Evolutionary conservation across 2,329 filamentous ascomycete species (phyloP), one percentile per base, ranked within the genome.

Genomic region (Botrytis porri): DNA sequence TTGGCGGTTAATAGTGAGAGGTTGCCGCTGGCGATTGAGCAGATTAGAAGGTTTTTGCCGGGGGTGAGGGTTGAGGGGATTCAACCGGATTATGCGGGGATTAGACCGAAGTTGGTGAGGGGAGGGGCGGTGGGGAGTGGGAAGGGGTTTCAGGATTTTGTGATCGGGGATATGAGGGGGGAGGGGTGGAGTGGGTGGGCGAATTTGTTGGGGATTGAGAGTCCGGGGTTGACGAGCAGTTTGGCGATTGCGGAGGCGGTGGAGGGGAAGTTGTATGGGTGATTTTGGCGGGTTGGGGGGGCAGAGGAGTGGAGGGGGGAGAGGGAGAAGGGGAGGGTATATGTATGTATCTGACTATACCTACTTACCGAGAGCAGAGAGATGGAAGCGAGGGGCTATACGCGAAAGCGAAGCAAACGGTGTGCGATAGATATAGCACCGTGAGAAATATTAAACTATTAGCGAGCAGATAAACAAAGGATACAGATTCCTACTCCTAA

Each of bases 201-300:
- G 14, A 98, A 98, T 84, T 81, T 98, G 77, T 80, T 98, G 77
- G 95, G 94, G 0, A 98, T 98, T 77, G 95, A 98, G 85, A 97
- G 93, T 82, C 95, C 95, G 0, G 95, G 95, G 7, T 83, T 98
- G 81, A 98, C 95, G 64, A 96, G 93, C 81, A 89, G 88, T 77
- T 83, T 98, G 83, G 94, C 94, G 2, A 95, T 98, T 82, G 95
- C 87, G 5, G 93, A 97, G 80, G 87, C 88, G 84, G 94, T 97
- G n/a, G 80, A 80, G 61, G 73, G 64, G n/a, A 73, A 80, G 69
- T 73, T 81, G 61, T 81, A 82, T 78, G 71, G 69, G 57, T 75
- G 73, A n/a, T n/a, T n/a, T n/a, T n/a, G 32, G 32, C 8, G 16
- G 29, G 25, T 29, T n/a, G 25, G 32, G 8, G 32, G 8, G 20